A percentile compares a stretch with the other conserved stretches of the same genome.
Evolutionary conservation across 257 asterid species (phyloP).

Genomic region (Solanum phureja): DNA sequence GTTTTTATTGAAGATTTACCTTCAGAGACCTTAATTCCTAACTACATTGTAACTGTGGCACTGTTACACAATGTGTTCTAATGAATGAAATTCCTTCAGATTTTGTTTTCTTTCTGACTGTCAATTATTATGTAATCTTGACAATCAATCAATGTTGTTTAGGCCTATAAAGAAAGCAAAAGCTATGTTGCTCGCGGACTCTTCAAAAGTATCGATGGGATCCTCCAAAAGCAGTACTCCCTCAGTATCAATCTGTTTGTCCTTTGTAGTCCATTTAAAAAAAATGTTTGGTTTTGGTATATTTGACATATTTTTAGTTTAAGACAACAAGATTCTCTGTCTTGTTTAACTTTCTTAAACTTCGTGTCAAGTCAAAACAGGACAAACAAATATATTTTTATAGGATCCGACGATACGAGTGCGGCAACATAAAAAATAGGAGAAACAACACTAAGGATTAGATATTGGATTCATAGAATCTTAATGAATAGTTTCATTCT

Average conservation of each 20-base stretch:
- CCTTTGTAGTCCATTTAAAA: background rate
- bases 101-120: background rate
- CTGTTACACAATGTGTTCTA: background rate
- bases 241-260: background rate
- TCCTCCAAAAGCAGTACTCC: background rate
- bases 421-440: background rate
- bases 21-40: background rate
- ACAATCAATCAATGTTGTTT: background rate
- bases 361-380: background rate
- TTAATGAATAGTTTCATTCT: background rate
- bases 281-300: too few relatives aligned
- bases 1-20: background rate
- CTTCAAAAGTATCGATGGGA: background rate
- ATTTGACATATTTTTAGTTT: background rate
- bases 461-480: constrained; percentile 21
- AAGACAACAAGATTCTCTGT: background rate
- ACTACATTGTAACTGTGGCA: background rate
- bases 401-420: background rate
- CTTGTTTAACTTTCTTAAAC: background rate
- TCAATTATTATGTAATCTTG: background rate
- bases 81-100: constrained; percentile 12
- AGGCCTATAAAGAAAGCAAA: background rate
- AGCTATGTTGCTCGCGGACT: background rate
- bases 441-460: constrained; percentile 7
- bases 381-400: too few relatives aligned